Conservation (phyloP, 768 basidiomycete species). For the Calocera cornea region DNA sequence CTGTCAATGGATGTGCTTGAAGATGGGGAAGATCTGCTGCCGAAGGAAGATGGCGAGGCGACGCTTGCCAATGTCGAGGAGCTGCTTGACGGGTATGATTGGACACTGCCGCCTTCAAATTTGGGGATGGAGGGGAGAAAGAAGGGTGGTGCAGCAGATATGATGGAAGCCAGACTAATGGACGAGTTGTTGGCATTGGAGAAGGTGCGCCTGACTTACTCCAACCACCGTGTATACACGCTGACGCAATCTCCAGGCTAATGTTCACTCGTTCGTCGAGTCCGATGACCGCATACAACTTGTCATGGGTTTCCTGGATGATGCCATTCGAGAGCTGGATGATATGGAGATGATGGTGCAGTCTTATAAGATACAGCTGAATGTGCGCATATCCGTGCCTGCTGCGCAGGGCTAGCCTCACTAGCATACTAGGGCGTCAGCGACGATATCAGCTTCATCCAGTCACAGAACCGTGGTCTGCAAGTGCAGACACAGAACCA, state of each 20-base stretch:
- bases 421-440: constrained; percentile 54
- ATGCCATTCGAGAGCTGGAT: constrained; percentile 77
- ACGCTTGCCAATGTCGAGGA: constrained; percentile 90
- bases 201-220: constrained; percentile 41
- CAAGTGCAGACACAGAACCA: constrained; percentile 98
- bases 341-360: constrained; percentile 78
- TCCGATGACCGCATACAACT: constrained; percentile 79
- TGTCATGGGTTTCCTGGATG: constrained; percentile 80
- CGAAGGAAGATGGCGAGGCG: constrained; percentile 55
- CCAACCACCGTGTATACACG: not conserved
- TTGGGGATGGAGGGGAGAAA: constrained; percentile 36
- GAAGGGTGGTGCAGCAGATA: constrained; percentile 58
- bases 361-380: constrained; percentile 91
- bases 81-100: constrained; percentile 97
- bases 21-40: constrained; percentile 29
- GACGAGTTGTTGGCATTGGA: constrained; percentile 89
- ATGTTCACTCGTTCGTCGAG: constrained; percentile 94
- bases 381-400: constrained; percentile 40
- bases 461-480: constrained; percentile 88
- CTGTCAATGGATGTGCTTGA: constrained; percentile 27
- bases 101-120: constrained; percentile 35
- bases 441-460: constrained; percentile 92
- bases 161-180: constrained; percentile 77
- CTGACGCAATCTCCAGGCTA: constrained; percentile 45
- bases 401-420: constrained; percentile 9